Base-by-base conservation (phyloP, 1,139 yeast genomes). In the Scheffersomyces stambukii region DNA sequence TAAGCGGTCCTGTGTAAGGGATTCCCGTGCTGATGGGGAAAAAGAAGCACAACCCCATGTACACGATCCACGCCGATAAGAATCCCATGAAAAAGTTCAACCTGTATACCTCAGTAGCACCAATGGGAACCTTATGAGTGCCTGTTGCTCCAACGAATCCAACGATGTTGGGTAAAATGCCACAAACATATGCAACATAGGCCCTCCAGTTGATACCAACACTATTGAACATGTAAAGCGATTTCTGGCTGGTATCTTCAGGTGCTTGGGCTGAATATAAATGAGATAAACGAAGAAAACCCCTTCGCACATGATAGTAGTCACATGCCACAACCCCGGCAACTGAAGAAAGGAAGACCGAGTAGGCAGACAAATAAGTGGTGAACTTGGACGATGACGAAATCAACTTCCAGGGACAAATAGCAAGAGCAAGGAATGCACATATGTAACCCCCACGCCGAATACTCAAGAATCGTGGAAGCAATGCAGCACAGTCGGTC, bases 401-500 rank as follows among this genome's bases (percentile, higher is more conserved):
- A 48, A 81, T 70, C 48, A 88, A 72, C 45, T 85, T 80, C 96
- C 96, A 88, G 32, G 96, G 96, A 50, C 89, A 82, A 41, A 86
- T 79, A 35, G 81, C 75, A 40, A 82, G 71, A 0, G 93, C 93
- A 42, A 86, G 60, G 5, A 65, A 56, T 0, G 95, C 95, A 65
- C 95, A 85, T 31, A 88, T 60, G 48, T 77, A 81, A 3, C 88
- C 81, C 30, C 88, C 82, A 45, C 96, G 77, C 83, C 94, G 35
- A 66, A 64, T 86, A 58, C 81, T 85, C 50, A 88, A 64, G 55
- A 66, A 85, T 36, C 80, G 67, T 21, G 96, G 96, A 28, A 84
- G 54, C 41, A 88, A 52, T 2, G 96, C 94, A 9, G 95, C 75
- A 61, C 85, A 75, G 58, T 88, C 96, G 4, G 95, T 86, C 50